A percentile compares a stretch with the other conserved stretches of the same genome.
Evolutionary conservation across 306 rosid genomes (phyloP).

Genomic region (Rosa persica): DNA sequence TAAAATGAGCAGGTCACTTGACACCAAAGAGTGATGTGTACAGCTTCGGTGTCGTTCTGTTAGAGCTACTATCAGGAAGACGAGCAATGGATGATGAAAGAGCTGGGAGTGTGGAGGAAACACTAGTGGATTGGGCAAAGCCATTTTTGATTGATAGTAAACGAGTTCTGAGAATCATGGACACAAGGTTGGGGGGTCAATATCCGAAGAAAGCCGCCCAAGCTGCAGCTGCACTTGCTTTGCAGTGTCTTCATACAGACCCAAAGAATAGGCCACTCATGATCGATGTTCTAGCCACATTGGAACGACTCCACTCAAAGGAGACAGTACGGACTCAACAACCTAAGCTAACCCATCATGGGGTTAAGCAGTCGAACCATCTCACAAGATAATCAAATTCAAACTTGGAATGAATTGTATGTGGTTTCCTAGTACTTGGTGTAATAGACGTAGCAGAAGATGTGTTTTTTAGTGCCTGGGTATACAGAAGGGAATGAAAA

Average conservation of each 20-base stretch:
- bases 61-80: slow-evolving; percentile 78
- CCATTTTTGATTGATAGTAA: slow-evolving; percentile 62
- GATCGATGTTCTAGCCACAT: slow-evolving; percentile 50
- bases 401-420: slow-evolving; percentile 25
- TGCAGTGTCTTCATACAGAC: slow-evolving; percentile 62
- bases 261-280: slow-evolving; percentile 72
- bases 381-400: slow-evolving; percentile 31
- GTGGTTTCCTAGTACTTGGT: neutral
- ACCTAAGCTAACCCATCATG: slow-evolving; percentile 23
- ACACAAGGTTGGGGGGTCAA: slow-evolving; percentile 76
- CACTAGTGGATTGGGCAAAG: slow-evolving; percentile 84
- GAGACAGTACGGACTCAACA: slow-evolving; percentile 38
- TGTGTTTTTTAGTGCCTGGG: neutral
- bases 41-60: slow-evolving; percentile 79
- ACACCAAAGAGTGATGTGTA: slow-evolving; percentile 82
- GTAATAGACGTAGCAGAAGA: neutral
- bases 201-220: slow-evolving; percentile 83
- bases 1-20: slow-evolving; percentile 70
- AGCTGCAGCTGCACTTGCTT: slow-evolving; percentile 69
- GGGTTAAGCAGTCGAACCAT: slow-evolving; percentile 39
- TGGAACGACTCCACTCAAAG: slow-evolving; percentile 58
- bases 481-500: neutral
- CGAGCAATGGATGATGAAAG: slow-evolving; percentile 54
- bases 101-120: slow-evolving; percentile 50
- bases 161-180: slow-evolving; percentile 79